Evolutionary conservation across 23 red algal species (phyloP), one percentile per base, ranked within the genome.

Genomic region (Gracilariopsis chorda): DNA sequence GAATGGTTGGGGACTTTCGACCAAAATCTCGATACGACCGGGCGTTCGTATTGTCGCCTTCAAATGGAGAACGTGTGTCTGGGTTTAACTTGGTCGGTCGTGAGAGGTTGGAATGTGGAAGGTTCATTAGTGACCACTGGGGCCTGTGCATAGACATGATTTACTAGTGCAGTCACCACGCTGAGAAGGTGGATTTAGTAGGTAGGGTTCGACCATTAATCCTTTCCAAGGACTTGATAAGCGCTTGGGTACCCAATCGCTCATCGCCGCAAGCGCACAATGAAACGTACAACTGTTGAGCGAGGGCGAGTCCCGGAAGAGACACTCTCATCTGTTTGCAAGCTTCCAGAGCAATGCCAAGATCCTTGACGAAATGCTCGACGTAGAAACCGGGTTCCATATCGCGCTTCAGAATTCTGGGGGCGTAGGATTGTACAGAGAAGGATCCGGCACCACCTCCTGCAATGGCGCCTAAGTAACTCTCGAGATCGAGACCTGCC

Each of bases 321-420:
- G 51, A 80, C 12, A 97, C 63, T 8, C 77, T 76, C 80, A 97
- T 55, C 67, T 91, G 77, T 64, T 89, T 90, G 60, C 83, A 88
- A 33, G 86, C 65, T 33, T 88, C 83, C 59, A 97, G 32, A 40
- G 95, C 95, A 13, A 97, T 93, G 32, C 95, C 95, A 13, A 97
- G 56, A 80, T 97, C 95, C 68, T 97, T 97, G 3, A 97, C 95
- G 83, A 97, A 93, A 72, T 97, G 95, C 21, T 92, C 88, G 10
- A 97, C 95, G 80, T 88, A 97, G 87, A 97, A 97, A 11, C 95
- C 95, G 7, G 95, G 95, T 16, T 77, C 77, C 60, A 97, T 74
- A 51, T 97, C 89, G 13, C 95, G 33, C 48, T 88, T 86, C 46
- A 97, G 79, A 27, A 97, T 78, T 51, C 88, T 71, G 7, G 94